These are phyloP conservation scores for Eimeria praecox DNA, from an alignment of 169 alveolate species.

Conservation along the genomic window DNA sequence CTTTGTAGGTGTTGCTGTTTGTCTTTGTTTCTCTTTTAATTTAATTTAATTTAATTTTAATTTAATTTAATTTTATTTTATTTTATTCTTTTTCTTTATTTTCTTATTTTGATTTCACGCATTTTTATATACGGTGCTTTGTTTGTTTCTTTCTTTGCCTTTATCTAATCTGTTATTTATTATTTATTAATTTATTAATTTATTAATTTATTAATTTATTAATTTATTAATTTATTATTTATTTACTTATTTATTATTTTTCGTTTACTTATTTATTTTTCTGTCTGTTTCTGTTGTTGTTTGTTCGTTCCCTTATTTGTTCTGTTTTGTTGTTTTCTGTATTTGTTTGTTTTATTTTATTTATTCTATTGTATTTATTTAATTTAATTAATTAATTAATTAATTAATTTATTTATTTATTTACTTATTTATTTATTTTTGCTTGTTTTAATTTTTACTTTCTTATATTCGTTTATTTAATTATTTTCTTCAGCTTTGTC, in stretches of 20 bases:
- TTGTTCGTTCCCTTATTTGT: background rate
- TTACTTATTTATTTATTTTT: background rate
- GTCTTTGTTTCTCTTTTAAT: background rate
- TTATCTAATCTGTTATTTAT: too few relatives aligned
- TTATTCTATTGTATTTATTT: background rate
- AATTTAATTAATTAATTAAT: background rate
- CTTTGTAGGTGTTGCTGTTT: background rate
- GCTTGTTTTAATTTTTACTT: background rate
- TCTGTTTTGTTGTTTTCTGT: background rate
- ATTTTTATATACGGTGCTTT: background rate
- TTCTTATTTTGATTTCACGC: background rate
- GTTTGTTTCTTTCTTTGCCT: background rate
- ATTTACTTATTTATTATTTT: background rate
- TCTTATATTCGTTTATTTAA: background rate
- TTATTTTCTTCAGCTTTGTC: background rate
- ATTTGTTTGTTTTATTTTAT: background rate
- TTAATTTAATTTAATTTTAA: background rate
- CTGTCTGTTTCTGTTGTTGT: background rate
- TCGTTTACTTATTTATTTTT: conserved; percentile 30
- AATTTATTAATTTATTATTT: background rate
- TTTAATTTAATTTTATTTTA: background rate
- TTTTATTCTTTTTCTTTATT: background rate
- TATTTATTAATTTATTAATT: too few relatives aligned
- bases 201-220: background rate
- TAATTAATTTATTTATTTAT: background rate